Evolutionary conservation across 306 rosid genomes (phyloP).

Genomic region (Casuarina equisetifolia): DNA sequence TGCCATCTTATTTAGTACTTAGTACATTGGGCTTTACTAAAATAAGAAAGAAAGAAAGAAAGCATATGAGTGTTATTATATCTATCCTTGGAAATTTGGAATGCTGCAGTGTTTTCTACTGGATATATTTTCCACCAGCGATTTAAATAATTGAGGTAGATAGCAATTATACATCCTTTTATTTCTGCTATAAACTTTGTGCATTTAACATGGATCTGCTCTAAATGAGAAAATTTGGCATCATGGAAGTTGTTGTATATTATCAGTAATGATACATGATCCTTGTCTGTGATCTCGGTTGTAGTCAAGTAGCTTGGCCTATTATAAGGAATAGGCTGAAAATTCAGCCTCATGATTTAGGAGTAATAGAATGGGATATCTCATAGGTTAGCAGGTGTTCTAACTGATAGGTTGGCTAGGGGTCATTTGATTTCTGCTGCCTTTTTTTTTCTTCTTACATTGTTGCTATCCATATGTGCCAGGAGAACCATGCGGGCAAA

Average conservation of each 20-base stretch:
- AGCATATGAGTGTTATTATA: not conserved
- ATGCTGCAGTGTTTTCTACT: not conserved
- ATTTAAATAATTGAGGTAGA: not conserved
- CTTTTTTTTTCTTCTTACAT: conserved; percentile 23
- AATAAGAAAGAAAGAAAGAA: not conserved
- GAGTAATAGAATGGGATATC: not conserved
- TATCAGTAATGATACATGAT: not conserved
- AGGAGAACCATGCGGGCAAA: conserved; percentile 74
- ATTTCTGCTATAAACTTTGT: not conserved
- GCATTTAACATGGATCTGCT: not conserved
- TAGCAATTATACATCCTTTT: not conserved
- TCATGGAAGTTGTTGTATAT: not conserved
- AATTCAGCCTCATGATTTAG: not conserved
- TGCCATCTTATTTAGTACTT: not conserved
- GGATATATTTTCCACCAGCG: not conserved
- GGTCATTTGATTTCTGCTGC: conserved; percentile 1
- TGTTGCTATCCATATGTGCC: conserved; percentile 35
- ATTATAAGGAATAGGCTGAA: conserved; percentile 5
- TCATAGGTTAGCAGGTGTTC: not conserved
- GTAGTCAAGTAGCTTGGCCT: not conserved
- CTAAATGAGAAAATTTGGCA: not conserved
- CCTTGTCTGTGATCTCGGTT: not conserved
- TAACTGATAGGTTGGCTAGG: not conserved
- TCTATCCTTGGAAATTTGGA: not conserved
- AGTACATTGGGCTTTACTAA: not conserved